Conservation (phyloP, 179 eudicot species). For the Beta macrorhiza region DNA sequence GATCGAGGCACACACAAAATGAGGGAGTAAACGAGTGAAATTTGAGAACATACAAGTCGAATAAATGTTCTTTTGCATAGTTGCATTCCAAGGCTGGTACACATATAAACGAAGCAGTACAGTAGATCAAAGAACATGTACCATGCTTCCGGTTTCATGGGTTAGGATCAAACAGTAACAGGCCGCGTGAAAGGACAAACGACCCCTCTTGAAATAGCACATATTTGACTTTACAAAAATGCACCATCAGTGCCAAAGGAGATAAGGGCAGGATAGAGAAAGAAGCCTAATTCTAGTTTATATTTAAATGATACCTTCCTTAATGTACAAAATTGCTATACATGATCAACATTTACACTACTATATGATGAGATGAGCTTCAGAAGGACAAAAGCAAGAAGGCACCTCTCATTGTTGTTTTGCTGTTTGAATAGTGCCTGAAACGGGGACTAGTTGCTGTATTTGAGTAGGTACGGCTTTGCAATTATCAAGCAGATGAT, state of each 20-base stretch:
- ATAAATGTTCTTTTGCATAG: neutral
- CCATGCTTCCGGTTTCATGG: neutral
- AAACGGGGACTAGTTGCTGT: constrained; percentile 23
- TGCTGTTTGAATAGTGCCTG: constrained; percentile 52
- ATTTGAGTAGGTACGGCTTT: constrained; percentile 31
- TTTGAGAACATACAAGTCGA: neutral
- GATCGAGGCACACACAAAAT: neutral
- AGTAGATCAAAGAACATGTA: neutral
- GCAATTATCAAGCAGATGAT: constrained; percentile 37
- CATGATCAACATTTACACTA: constrained; percentile 17
- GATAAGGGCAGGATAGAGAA: neutral
- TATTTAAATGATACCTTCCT: constrained; percentile 3
- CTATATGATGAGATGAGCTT: constrained; percentile 17
- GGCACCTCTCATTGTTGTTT: constrained; percentile 35
- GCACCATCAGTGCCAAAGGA: neutral
- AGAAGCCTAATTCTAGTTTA: constrained; percentile 14
- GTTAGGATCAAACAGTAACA: neutral
- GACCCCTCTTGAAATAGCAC: neutral
- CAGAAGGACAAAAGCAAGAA: constrained; percentile 12
- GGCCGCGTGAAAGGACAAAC: neutral
- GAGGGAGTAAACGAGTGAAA: neutral
- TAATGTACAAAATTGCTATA: constrained; percentile 26
- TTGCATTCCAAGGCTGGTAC: neutral
- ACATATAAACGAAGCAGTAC: neutral
- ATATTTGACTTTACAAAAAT: constrained; percentile 18